Evolutionary conservation across 169 alveolate genomes (phyloP).

Genomic region (Babesia sp.): DNA sequence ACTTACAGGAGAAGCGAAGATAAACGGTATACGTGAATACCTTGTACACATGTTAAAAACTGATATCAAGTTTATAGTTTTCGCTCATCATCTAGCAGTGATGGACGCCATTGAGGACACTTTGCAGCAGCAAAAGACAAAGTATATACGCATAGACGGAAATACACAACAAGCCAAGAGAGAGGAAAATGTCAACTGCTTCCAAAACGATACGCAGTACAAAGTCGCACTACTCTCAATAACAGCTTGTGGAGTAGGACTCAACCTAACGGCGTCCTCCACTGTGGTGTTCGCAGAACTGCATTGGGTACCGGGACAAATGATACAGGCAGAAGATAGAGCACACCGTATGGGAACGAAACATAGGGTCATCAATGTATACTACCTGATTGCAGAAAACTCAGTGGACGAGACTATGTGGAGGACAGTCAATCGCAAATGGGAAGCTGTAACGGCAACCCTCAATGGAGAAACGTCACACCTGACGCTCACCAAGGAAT

Average conservation of each 20-base stretch:
- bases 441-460: slow-evolving; percentile 81
- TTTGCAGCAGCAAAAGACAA: slow-evolving; percentile 69
- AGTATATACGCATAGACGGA: slow-evolving; percentile 94
- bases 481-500: slow-evolving; percentile 20
- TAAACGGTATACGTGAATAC: slow-evolving; percentile 89
- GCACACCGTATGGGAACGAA: slow-evolving; percentile 95
- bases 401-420: slow-evolving; percentile 82
- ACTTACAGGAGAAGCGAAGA: slow-evolving; percentile 93
- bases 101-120: slow-evolving; percentile 87
- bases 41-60: slow-evolving; percentile 87
- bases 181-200: slow-evolving; percentile 86
- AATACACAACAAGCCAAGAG: slow-evolving; percentile 84
- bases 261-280: slow-evolving; percentile 93
- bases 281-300: slow-evolving; percentile 97
- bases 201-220: slow-evolving; percentile 82
- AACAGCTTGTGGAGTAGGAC: slow-evolving; percentile 95
- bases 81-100: slow-evolving; percentile 93
- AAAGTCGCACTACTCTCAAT: slow-evolving; percentile 90
- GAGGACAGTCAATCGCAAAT: slow-evolving; percentile 76
- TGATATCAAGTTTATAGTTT: slow-evolving; percentile 87
- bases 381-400: slow-evolving; percentile 85
- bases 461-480: slow-evolving; percentile 68
- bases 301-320: slow-evolving; percentile 96
- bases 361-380: slow-evolving; percentile 76
- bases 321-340: slow-evolving; percentile 97